Percentiles rank a stretch among this genome's conserved stretches.
phyloP scores from a whole-genome alignment of 164 flowering plant genomes.

The Berberis thunbergii region DNA sequence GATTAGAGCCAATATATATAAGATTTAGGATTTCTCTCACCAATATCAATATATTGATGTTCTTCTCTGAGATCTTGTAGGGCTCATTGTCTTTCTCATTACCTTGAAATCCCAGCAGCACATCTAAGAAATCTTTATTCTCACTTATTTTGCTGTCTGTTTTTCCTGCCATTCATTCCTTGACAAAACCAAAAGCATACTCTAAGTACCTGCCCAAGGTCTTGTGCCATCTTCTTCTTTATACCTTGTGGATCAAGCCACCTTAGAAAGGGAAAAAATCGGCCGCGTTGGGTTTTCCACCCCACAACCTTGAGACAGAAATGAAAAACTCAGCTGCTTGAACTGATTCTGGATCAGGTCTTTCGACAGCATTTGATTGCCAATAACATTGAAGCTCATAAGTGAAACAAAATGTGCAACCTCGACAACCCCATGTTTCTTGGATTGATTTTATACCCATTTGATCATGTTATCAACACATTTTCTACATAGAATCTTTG shows the following conservation, averaged over 20 bases:
- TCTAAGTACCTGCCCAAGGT: not conserved
- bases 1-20: not conserved
- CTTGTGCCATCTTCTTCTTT: not conserved
- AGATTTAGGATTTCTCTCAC: conserved; percentile 1
- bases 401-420: not conserved
- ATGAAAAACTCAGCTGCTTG: not conserved
- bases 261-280: not conserved
- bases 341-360: not conserved
- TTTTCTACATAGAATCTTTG: not conserved
- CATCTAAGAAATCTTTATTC: conserved; percentile 46
- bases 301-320: not conserved
- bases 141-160: not conserved
- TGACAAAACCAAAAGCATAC: conserved; percentile 6
- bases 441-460: not conserved
- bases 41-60: conserved; percentile 6
- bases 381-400: not conserved
- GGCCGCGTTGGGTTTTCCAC: not conserved
- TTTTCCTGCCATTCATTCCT: conserved; percentile 4
- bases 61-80: conserved; percentile 4
- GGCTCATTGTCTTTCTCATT: conserved; percentile 9
- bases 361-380: not conserved
- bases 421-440: not conserved
- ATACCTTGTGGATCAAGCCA: not conserved
- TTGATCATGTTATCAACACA: not conserved
- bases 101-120: conserved; percentile 26